Conservation (phyloP, 768 basidiomycete species). For the Psilocybe azurescens region DNA sequence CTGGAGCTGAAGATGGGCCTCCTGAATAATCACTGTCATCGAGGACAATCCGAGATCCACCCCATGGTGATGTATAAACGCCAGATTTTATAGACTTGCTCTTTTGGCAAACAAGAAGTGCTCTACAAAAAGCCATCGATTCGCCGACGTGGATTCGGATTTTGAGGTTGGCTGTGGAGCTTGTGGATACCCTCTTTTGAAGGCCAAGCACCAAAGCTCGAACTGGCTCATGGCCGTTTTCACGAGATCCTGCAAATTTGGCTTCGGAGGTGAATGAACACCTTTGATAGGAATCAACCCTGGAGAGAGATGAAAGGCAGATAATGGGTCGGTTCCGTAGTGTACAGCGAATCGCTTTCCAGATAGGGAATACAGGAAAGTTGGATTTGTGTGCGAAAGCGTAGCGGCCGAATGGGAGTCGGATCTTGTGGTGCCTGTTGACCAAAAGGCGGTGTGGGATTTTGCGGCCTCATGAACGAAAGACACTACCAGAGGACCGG, state of each 20-base stretch:
- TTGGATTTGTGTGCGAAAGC: slow-evolving; percentile 45
- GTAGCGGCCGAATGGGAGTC: slow-evolving; percentile 16
- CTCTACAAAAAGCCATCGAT: slow-evolving; percentile 41
- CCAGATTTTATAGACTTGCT: slow-evolving; percentile 27
- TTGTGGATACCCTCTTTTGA: slow-evolving; percentile 24
- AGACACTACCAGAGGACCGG: slow-evolving; percentile 38
- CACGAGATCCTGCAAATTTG: slow-evolving; percentile 28
- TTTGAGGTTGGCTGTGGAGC: slow-evolving; percentile 18
- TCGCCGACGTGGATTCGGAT: slow-evolving; percentile 51
- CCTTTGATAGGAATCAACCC: slow-evolving; percentile 28
- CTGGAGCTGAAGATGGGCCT: slow-evolving; percentile 31
- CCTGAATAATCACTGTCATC: slow-evolving; percentile 34
- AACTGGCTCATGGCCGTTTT: slow-evolving; percentile 39
- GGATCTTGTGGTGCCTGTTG: slow-evolving; percentile 41
- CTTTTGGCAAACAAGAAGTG: slow-evolving; percentile 31
- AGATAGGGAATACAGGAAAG: slow-evolving; percentile 45
- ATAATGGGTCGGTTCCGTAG: slow-evolving; percentile 49
- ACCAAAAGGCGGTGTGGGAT: slow-evolving; percentile 40
- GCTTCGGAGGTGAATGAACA: neutral
- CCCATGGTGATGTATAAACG: slow-evolving; percentile 42
- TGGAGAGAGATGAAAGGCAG: slow-evolving; percentile 46
- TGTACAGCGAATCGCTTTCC: slow-evolving; percentile 48
- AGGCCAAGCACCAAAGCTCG: slow-evolving; percentile 34
- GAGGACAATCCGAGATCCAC: slow-evolving; percentile 34
- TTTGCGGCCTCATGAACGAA: neutral